A percentile compares a stretch with the other conserved stretches of the same genome.
Evolutionary conservation across 2,329 filamentous ascomycete species (phyloP).

Genomic region (Colletotrichum shisoi): DNA sequence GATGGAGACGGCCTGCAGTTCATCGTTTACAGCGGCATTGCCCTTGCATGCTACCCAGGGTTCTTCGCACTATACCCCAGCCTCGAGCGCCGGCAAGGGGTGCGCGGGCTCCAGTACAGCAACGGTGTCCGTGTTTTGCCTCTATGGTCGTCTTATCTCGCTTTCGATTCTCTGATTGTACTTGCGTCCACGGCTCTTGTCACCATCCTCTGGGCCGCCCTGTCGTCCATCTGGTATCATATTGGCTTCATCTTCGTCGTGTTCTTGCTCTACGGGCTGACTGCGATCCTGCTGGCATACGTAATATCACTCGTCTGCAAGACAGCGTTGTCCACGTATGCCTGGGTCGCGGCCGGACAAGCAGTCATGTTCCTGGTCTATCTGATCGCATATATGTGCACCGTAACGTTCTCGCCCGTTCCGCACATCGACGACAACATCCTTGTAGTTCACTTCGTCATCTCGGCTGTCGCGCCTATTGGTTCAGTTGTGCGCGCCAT

Average conservation of each 20-base stretch:
- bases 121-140: slow-evolving; percentile 85
- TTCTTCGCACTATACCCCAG: slow-evolving; percentile 92
- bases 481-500: slow-evolving; percentile 77
- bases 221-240: slow-evolving; percentile 75
- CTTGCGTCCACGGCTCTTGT: slow-evolving; percentile 71
- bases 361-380: slow-evolving; percentile 75
- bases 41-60: slow-evolving; percentile 78
- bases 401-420: slow-evolving; percentile 69
- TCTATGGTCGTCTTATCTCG: slow-evolving; percentile 82
- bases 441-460: slow-evolving; percentile 75
- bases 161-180: slow-evolving; percentile 81
- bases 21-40: slow-evolving; percentile 81
- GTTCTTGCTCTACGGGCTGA: slow-evolving; percentile 69
- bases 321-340: slow-evolving; percentile 84
- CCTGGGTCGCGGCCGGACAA: slow-evolving; percentile 80
- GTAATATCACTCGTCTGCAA: slow-evolving; percentile 80
- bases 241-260: slow-evolving; percentile 83
- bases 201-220: slow-evolving; percentile 72
- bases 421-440: slow-evolving; percentile 73
- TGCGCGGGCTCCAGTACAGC: slow-evolving; percentile 87
- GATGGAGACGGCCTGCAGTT: slow-evolving; percentile 77
- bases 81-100: slow-evolving; percentile 78
- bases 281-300: slow-evolving; percentile 79
- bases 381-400: slow-evolving; percentile 73
- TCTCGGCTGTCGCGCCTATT: slow-evolving; percentile 77